Base-by-base conservation (phyloP, 371 early-diverging fungal genomes). In the Smittium mucronatum region DNA sequence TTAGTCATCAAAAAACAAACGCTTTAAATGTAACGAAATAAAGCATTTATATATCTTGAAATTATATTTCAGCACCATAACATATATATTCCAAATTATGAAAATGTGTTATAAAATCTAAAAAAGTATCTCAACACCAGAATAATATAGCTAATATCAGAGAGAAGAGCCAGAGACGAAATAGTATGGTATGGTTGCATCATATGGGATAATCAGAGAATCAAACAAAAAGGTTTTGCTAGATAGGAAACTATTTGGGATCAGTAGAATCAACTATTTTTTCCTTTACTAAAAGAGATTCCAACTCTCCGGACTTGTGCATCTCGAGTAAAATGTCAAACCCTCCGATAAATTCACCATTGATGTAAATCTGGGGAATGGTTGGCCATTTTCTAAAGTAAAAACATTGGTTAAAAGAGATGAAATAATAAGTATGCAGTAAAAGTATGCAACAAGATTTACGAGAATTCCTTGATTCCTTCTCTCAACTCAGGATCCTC, bases 301-400 rank as follows among this genome's bases (percentile, higher is more conserved):
- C 61, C 30, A 81, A 73, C 60, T 82, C 83, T 25, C 83, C 84
- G 5, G 75, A 71, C 65, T 74, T 82, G 64, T 89, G 84, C 93
- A 95, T 87, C 77, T 94, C 93, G 61, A 87, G 82, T 30, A 96
- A 81, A 75, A 95, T 93, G 75, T 98, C 99, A 73, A 93, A 81
- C 21, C 99, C 99, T 30, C 99, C 99, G 58, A 93, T 73, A 64
- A 98, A 85, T 78, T 95, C 93, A 28, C 95, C 92, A 70, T 93
- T 85, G 71, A 90, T 84, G 76, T 94, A 98, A 1, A 98, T 81
- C 85, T 93, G 94, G 8, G 93, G 93, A 75, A 81, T 89, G 0
- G 93, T 93, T 0, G 89, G 90, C 93, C 93, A 92, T 73, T 85
- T 80, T 68, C 80, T 79, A 59, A 26, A 59, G 28, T 28, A 59